Conservation (phyloP, 371 early-diverging fungal genomes). For the Mucor irregularis region DNA sequence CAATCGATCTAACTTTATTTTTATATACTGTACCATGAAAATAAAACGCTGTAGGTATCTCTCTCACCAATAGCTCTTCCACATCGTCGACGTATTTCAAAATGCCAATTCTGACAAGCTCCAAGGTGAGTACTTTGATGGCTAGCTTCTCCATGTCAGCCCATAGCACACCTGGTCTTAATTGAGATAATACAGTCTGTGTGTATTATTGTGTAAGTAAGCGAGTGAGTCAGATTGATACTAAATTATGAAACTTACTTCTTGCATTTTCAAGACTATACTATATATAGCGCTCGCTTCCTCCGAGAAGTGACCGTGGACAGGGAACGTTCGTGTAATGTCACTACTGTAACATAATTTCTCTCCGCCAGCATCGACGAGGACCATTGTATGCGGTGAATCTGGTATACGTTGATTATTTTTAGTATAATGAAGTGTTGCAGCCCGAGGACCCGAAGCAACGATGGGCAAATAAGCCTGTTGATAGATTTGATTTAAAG, state of each 20-base stretch:
- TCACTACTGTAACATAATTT: slow-evolving; percentile 83
- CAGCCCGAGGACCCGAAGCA: slow-evolving; percentile 57
- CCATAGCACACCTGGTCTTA: slow-evolving; percentile 81
- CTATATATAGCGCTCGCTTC: slow-evolving; percentile 79
- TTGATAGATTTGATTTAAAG: slow-evolving; percentile 41
- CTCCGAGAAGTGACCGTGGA: slow-evolving; percentile 70
- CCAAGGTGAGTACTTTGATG: slow-evolving; percentile 63
- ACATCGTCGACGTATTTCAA: slow-evolving; percentile 44
- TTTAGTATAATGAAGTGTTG: slow-evolving; percentile 59
- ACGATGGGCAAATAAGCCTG: slow-evolving; percentile 64
- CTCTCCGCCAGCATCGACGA: slow-evolving; percentile 91
- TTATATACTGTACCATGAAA: slow-evolving; percentile 86
- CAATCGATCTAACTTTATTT: not conserved
- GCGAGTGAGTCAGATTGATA: not conserved
- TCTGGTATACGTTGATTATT: slow-evolving; percentile 43
- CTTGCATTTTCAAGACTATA: slow-evolving; percentile 83
- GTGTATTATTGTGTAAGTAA: not conserved
- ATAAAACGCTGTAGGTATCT: slow-evolving; percentile 76
- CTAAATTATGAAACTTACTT: slow-evolving; percentile 30
- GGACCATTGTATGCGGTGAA: slow-evolving; percentile 50
- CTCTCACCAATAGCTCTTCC: slow-evolving; percentile 60
- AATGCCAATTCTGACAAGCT: slow-evolving; percentile 68
- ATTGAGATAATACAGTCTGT: slow-evolving; percentile 46
- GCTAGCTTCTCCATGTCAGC: slow-evolving; percentile 84
- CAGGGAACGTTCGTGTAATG: slow-evolving; percentile 89